A percentile compares a stretch with the other conserved stretches of the same genome.
phyloP scores from a whole-genome alignment of 2,329 filamentous ascomycete species.

The Parascedosporium putredinis region DNA sequence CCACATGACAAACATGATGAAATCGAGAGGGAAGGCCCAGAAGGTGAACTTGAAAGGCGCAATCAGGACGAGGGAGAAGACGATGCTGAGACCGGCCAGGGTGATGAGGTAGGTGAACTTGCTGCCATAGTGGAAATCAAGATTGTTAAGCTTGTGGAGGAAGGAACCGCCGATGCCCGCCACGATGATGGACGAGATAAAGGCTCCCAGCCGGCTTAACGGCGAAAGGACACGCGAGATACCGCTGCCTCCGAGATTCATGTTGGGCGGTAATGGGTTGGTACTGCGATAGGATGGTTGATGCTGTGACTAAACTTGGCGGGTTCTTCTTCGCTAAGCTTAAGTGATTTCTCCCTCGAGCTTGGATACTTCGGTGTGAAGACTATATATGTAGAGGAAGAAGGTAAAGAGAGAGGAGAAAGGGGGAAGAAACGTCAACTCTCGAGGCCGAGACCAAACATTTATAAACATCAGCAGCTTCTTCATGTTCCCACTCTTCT shows the following conservation, averaged over 20 bases:
- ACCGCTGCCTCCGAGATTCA: not conserved
- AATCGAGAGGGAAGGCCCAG: conserved; percentile 17
- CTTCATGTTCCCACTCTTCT: not conserved
- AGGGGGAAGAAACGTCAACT: not conserved
- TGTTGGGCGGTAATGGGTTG: not conserved
- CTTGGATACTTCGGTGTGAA: not conserved
- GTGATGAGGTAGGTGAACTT: conserved; percentile 18
- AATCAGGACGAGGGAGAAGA: conserved; percentile 16
- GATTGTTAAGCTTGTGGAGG: conserved; percentile 11
- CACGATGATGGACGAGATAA: conserved; percentile 16
- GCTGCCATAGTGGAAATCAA: conserved; percentile 9
- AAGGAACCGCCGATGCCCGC: conserved; percentile 16
- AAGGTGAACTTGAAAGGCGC: conserved; percentile 15
- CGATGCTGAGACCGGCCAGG: conserved; percentile 17
- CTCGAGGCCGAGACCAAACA: not conserved
- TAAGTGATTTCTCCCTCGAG: no score
- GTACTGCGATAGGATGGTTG: not conserved
- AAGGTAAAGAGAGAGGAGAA: not conserved
- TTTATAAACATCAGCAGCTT: not conserved
- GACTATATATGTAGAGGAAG: not conserved
- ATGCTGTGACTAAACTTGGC: not conserved
- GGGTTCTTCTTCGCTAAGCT: not conserved
- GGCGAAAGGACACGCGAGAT: conserved; percentile 10
- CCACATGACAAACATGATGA: conserved; percentile 18
- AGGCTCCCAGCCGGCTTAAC: conserved; percentile 13